These are phyloP conservation scores for Calonectria multiphialidica DNA, from an alignment of 2,329 filamentous ascomycete genomes.

Conservation along the genomic window DNA sequence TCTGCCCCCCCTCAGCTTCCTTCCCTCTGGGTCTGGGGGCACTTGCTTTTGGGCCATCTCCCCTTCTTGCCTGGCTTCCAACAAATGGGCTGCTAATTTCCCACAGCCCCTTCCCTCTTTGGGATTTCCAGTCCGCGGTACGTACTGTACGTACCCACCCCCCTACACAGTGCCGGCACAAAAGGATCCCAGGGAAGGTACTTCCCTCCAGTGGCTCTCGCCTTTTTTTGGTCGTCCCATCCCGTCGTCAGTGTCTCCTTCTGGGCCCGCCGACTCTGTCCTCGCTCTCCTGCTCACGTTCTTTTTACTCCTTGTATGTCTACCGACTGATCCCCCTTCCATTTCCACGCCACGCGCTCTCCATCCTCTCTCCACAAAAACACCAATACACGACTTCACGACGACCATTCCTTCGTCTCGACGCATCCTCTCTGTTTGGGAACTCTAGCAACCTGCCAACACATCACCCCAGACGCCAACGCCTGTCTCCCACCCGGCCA, in stretches of 20 bases:
- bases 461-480: constrained; percentile 18
- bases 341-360: constrained; percentile 7
- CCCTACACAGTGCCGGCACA: constrained; percentile 20
- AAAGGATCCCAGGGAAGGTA: constrained; percentile 16
- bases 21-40: constrained; percentile 18
- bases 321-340: constrained; percentile 20
- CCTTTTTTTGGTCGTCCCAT: constrained; percentile 28
- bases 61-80: constrained; percentile 18
- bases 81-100: constrained; percentile 40
- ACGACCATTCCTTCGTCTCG: constrained; percentile 1
- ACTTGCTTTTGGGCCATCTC: constrained; percentile 17
- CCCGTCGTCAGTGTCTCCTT: constrained; percentile 31
- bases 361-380: constrained; percentile 17
- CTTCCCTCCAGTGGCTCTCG: constrained; percentile 15
- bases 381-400: constrained; percentile 16
- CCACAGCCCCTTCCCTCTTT: constrained; percentile 32
- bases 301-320: constrained; percentile 10
- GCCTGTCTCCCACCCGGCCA: constrained; percentile 27
- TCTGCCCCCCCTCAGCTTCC: constrained; percentile 1
- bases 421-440: background rate
- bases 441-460: constrained; percentile 3
- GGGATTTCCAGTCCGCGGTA: constrained; percentile 26
- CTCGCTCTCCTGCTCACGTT: constrained; percentile 16
- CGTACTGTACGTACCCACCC: constrained; percentile 8
- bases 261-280: constrained; percentile 21